Evolutionary conservation across 75 land plant species (phyloP).

Genomic region (Selaginella moellendorffii): DNA sequence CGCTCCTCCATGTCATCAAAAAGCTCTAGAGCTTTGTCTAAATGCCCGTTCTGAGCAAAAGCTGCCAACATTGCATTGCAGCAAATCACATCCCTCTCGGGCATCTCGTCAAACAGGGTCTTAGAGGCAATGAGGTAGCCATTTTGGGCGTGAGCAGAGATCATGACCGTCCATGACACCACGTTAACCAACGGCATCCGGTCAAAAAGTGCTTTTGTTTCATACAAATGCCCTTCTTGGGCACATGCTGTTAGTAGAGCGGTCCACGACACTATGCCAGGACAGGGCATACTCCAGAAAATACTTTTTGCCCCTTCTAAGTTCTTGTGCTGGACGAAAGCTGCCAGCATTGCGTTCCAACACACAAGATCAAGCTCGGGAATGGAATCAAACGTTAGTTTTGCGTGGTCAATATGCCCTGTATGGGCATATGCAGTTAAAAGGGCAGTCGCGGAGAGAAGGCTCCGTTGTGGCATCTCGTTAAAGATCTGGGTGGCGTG

Average conservation of each 20-base stretch:
- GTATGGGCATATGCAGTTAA: background rate
- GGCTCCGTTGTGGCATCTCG: background rate
- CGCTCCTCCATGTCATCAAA: background rate
- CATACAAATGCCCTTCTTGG: background rate
- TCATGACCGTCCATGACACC: background rate
- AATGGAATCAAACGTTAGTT: background rate
- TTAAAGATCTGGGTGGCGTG: background rate
- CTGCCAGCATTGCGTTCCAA: background rate
- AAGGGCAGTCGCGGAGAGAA: background rate
- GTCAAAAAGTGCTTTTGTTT: background rate
- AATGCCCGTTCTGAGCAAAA: background rate
- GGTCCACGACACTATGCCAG: background rate
- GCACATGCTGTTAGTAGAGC: background rate
- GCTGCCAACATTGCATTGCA: background rate
- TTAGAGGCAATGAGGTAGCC: background rate
- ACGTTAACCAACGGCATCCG: background rate
- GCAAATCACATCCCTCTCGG: background rate
- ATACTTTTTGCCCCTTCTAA: background rate
- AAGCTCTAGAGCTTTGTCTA: background rate
- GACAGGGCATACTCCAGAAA: background rate
- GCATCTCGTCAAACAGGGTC: background rate
- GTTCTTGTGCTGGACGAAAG: background rate
- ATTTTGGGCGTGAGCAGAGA: background rate
- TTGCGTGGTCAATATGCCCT: background rate
- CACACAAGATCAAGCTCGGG: background rate